Conservation (phyloP, 2,329 filamentous ascomycete genomes). For the Colletotrichum sp. region DNA sequence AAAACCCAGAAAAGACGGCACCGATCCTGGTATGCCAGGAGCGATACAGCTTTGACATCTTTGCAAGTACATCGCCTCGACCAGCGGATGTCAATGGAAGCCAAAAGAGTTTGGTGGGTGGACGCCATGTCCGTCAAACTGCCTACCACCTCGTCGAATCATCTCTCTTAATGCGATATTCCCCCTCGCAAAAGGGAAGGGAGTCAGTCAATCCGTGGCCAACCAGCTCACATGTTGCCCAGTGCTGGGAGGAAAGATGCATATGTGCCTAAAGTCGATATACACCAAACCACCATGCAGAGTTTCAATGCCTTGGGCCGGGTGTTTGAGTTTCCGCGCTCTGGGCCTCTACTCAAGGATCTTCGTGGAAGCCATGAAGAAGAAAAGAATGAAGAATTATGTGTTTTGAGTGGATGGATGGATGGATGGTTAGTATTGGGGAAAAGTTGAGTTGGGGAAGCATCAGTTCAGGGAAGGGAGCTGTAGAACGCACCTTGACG, state of each 20-base stretch:
- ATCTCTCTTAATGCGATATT: background rate
- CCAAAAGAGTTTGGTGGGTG: background rate
- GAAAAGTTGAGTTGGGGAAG: background rate
- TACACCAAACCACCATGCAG: background rate
- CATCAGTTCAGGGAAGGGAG: background rate
- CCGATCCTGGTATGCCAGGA: background rate
- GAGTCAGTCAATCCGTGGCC: background rate
- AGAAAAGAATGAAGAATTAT: background rate
- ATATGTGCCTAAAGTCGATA: background rate
- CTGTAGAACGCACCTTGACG: background rate
- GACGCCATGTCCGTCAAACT: background rate
- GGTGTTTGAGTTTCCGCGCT: constrained; percentile 18
- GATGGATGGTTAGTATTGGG: background rate
- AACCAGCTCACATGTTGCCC: background rate
- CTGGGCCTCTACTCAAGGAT: background rate
- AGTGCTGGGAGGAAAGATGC: background rate
- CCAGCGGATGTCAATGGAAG: background rate
- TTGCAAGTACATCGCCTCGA: background rate
- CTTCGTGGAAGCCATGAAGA: background rate
- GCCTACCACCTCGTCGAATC: background rate
- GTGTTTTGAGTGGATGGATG: background rate
- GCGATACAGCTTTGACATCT: background rate
- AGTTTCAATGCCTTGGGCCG: constrained; percentile 20
- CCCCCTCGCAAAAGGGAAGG: background rate
- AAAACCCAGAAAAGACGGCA: background rate